phyloP scores from a whole-genome alignment of 495 filamentous ascomycete species.

The Xylaria scruposa region DNA sequence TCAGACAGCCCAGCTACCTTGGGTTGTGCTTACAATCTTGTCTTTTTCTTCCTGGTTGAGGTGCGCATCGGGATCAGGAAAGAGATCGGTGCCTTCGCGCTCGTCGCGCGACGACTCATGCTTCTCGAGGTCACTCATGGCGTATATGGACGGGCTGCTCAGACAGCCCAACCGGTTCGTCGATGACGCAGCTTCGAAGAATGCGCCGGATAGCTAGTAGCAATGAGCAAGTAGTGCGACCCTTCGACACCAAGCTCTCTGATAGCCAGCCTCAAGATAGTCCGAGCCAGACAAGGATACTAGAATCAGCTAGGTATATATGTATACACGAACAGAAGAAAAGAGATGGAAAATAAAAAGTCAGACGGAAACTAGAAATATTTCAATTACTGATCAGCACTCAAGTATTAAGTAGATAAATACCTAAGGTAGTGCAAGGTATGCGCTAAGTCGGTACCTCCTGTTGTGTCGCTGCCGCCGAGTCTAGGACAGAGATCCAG shows the following conservation, averaged over 20 bases:
- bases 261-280: neutral
- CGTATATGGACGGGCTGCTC: neutral
- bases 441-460: conserved; percentile 1
- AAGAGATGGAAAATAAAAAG: neutral
- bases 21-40: conserved; percentile 58
- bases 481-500: conserved; percentile 6
- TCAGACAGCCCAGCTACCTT: neutral
- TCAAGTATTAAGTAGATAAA: neutral
- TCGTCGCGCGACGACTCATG: conserved; percentile 39
- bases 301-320: neutral
- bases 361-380: neutral
- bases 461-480: conserved; percentile 1
- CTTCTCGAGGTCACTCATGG: conserved; percentile 44
- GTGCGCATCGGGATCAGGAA: conserved; percentile 69
- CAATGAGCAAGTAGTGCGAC: neutral
- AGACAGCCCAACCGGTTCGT: neutral
- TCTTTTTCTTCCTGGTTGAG: conserved; percentile 70
- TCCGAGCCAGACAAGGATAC: neutral
- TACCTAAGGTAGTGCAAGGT: neutral
- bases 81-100: conserved; percentile 35
- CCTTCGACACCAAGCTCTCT: neutral
- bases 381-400: conserved; percentile 16
- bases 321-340: neutral
- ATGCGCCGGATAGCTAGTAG: neutral
- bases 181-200: neutral